Evolutionary conservation across 306 rosid genomes (phyloP), one percentile per base, ranked within the genome.

Genomic region (Trichosanthes truncata): DNA sequence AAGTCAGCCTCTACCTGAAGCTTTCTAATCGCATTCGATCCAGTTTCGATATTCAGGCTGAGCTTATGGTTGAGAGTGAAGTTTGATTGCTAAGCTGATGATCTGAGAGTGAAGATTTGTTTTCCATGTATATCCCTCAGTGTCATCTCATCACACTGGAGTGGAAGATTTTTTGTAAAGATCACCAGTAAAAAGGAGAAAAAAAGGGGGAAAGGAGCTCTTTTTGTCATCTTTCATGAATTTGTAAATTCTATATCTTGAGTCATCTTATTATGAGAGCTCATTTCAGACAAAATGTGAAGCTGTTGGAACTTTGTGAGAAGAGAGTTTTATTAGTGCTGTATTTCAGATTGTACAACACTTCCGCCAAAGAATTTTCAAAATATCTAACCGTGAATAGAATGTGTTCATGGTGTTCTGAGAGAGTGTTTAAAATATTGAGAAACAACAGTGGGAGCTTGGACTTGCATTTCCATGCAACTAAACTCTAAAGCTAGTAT

Each of bases 381-480:
- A n/a, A 35, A 76, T 33, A 26, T 74, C 2, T 52, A 33, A 12
- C 40, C 26, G 45, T 75, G 29, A 52, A 29, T 75, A 12, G 48
- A 26, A 33, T 43, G 38, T 20, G 81, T 62, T 79, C 80, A 81
- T 43, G 83, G 45, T 74, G 89, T 83, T 81, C 82, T 59, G 35
- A 71, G 69, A n/a, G 88, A 77, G 36, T 69, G 75, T 18, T 78
- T 83, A 36, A 87, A 84, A 83, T 74, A 45, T 7, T 72, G 81
- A 33, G 87, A 85, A 81, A 95, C 80, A 29, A 89, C 84, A 68
- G 74, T 5, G 3, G 97, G 98, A 82, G 97, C 97, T 81, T 95
- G 93, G 48, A 92, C 97, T 82, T 89, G 85, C 97, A 95, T 91
- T 80, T 87, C 89, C 97, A 92, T 92, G 82, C 88, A 77, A 82